These are phyloP conservation scores for Raphanus sativus DNA, from an alignment of 345 rosid species.

Conservation along the genomic window DNA sequence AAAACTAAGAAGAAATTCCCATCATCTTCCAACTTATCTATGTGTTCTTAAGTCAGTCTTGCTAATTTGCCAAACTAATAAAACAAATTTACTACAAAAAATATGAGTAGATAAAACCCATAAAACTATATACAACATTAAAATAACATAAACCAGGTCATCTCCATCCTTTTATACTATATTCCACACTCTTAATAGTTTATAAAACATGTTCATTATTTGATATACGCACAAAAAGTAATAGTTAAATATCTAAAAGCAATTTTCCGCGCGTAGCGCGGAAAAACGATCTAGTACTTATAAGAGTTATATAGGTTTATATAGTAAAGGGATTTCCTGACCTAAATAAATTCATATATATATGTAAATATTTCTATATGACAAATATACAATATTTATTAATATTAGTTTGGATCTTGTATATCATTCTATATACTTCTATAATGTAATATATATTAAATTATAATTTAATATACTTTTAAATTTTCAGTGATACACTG, in stretches of 20 bases:
- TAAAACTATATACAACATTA: not conserved
- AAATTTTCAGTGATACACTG: not conserved
- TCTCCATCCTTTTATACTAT: not conserved
- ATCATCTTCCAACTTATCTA: not conserved
- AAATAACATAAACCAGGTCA: not conserved
- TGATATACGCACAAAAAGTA: not conserved
- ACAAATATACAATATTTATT: no score
- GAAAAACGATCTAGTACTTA: not conserved
- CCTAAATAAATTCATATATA: no score
- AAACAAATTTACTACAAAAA: not conserved
- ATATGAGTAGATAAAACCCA: not conserved
- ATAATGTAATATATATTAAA: no score
- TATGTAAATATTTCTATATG: no score
- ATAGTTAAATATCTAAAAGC: not conserved
- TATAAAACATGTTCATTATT: not conserved
- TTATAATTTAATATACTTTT: no score
- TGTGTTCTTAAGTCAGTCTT: not conserved
- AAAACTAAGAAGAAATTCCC: no score
- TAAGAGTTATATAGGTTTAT: no score
- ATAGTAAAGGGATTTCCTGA: no score
- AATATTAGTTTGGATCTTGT: not conserved
- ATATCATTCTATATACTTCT: not conserved
- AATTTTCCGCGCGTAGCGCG: not conserved
- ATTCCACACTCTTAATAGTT: not conserved
- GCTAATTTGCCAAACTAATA: not conserved